phyloP scores from a whole-genome alignment of 352 stramenopile genomes.

The Globisporangium solare region DNA sequence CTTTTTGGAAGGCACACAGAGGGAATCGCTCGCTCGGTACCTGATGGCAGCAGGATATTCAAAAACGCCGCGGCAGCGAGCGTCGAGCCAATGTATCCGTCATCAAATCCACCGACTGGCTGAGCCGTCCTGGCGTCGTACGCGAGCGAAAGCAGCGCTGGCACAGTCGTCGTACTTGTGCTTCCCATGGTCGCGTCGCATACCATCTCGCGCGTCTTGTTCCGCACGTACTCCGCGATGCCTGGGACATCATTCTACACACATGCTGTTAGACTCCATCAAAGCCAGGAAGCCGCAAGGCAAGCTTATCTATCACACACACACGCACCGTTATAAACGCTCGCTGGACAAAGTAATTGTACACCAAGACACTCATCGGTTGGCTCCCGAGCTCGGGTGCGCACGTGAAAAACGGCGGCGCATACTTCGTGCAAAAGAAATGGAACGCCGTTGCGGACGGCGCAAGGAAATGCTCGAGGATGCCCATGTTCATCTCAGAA shows the following conservation, averaged over 20 bases:
- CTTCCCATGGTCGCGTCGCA: conserved; percentile 23
- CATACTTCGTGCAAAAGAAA: conserved; percentile 69
- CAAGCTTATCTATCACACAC: neutral
- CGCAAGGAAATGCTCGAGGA: conserved; percentile 69
- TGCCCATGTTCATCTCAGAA: conserved; percentile 46
- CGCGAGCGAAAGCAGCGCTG: conserved; percentile 27
- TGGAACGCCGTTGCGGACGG: conserved; percentile 47
- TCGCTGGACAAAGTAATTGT: conserved; percentile 78
- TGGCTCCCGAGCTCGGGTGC: conserved; percentile 9
- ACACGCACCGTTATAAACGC: conserved; percentile 47
- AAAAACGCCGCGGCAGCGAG: conserved; percentile 55
- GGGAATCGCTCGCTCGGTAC: conserved; percentile 16
- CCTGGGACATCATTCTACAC: conserved; percentile 69
- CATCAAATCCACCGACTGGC: conserved; percentile 35
- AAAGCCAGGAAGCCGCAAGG: neutral
- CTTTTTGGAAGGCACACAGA: too few relatives aligned
- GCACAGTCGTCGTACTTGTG: neutral
- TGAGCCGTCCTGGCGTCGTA: conserved; percentile 41
- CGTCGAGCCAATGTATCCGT: conserved; percentile 51
- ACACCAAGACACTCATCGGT: conserved; percentile 39
- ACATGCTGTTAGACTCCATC: neutral
- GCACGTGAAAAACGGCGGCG: conserved; percentile 60
- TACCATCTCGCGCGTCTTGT: conserved; percentile 71
- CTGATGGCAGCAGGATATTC: conserved; percentile 71
- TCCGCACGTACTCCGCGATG: conserved; percentile 63